Evolutionary conservation across 805 yeast species (phyloP), one percentile per base, ranked within the genome.

Genomic region (Schwanniomyces occidentalis): DNA sequence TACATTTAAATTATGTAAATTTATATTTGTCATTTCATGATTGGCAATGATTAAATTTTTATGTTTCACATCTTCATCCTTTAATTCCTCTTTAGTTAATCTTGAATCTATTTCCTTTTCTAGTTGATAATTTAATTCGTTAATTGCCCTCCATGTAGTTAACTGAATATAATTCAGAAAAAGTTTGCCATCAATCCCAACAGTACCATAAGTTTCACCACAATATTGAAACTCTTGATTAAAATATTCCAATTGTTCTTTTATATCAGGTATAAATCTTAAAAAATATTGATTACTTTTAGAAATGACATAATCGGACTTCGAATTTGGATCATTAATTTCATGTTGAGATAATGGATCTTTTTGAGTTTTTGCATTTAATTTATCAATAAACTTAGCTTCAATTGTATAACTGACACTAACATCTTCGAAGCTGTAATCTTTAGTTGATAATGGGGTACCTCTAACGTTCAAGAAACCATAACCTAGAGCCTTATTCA

Each of bases 341-440:
- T 66, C 70, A 30, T 54, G 46, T 8, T 63, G 58, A 10, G 58
- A 53, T 1, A 66, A 41, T 1, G 64, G 52, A 16, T 44, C 49
- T 25, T 52, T 37, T 30, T 55, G 60, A 17, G 59, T 58, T 10
- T 59, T 54, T 1, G 58, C 56, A 35, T 60, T 53, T 22, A 55
- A 27, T 37, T 65, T 62, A 32, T 80, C 83, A 17, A 79, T 73
- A 28, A 78, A 59, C 36, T 71, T 70, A n/a, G 78, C 77, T 39
- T 73, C 78, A 13, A 80, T 63, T 2, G 75, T 62, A 47, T 78
- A 78, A 18, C 72, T 59, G 10, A 78, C 55, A 24, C 79, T 73
- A 16, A 71, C 38, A 35, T 65, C 65, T 4, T 70, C 76, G 19
- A 57, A 54, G 6, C 66, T 48, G 27, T 66, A 55, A 54, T 80